phyloP scores from a whole-genome alignment of 2,329 filamentous ascomycete species.

The Berkeleyomyces basicola region DNA sequence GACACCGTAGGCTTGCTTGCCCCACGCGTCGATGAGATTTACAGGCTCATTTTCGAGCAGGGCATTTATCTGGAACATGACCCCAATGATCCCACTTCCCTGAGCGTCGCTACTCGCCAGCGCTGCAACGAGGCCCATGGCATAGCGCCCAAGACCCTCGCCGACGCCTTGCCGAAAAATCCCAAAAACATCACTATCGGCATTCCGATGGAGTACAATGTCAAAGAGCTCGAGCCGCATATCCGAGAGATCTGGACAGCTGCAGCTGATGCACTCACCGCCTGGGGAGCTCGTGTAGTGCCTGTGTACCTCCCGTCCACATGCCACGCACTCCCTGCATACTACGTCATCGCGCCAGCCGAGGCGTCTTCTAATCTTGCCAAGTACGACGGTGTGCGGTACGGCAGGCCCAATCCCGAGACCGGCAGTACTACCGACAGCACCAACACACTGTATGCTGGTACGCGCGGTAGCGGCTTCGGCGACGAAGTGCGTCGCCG shows the following conservation, averaged over 20 bases:
- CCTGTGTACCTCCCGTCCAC: constrained; percentile 71
- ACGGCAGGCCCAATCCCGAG: constrained; percentile 42
- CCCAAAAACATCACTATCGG: constrained; percentile 31
- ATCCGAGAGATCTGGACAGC: constrained; percentile 55
- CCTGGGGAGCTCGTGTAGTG: constrained; percentile 53
- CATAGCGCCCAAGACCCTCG: constrained; percentile 25
- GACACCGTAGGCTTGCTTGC: constrained; percentile 76
- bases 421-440: constrained; percentile 31
- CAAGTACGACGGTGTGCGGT: constrained; percentile 94
- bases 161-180: constrained; percentile 13
- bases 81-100: constrained; percentile 55
- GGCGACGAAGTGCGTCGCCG: constrained; percentile 73
- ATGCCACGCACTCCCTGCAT: constrained; percentile 71
- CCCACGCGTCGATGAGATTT: constrained; percentile 32
- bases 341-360: constrained; percentile 88
- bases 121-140: constrained; percentile 24
- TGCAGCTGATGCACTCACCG: constrained; percentile 41
- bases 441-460: constrained; percentile 54
- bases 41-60: constrained; percentile 34
- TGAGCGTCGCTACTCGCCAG: constrained; percentile 38
- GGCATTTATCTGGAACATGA: constrained; percentile 41
- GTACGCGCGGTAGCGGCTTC: constrained; percentile 57
- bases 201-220: constrained; percentile 68
- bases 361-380: constrained; percentile 92
- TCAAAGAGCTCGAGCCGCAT: constrained; percentile 54